Conservation (phyloP, 2,329 filamentous ascomycete genomes). For the Aspergillus sp. region DNA sequence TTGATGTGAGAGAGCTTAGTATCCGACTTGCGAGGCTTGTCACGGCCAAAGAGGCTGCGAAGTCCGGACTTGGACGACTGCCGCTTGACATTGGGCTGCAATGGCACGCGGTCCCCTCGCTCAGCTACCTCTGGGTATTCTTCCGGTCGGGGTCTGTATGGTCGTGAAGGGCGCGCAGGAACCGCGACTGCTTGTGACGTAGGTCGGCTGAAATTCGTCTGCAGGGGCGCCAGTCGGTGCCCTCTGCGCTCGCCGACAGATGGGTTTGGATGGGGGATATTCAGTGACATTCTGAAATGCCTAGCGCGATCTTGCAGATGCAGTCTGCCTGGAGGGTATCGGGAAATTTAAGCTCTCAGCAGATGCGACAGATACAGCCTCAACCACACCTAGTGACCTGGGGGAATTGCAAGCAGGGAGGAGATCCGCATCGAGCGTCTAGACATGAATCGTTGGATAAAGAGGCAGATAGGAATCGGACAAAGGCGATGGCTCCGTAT, state of each 20-base stretch:
- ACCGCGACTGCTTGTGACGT: constrained; percentile 15
- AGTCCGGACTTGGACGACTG: constrained; percentile 38
- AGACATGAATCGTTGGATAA: neutral
- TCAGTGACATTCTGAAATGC: constrained; percentile 13
- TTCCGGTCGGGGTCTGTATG: constrained; percentile 32
- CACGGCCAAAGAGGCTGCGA: constrained; percentile 35
- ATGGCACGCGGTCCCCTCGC: constrained; percentile 28
- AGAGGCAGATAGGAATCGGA: neutral
- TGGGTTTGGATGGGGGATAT: constrained; percentile 17
- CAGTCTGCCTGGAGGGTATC: neutral
- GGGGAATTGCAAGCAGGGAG: no score
- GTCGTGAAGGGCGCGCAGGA: constrained; percentile 13
- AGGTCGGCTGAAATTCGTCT: constrained; percentile 36
- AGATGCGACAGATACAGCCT: neutral
- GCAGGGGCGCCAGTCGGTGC: constrained; percentile 33
- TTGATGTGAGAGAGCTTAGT: constrained; percentile 31
- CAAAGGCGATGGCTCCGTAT: neutral
- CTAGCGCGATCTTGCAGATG: neutral
- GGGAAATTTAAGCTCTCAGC: neutral
- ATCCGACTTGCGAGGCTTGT: constrained; percentile 32
- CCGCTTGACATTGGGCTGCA: constrained; percentile 29
- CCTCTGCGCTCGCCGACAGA: constrained; percentile 38
- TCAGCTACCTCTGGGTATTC: constrained; percentile 28
- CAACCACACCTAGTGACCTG: neutral
- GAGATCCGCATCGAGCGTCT: neutral